Conservation (phyloP, 2,329 filamentous ascomycete species). For the Lasiodiplodia gonubiensis region DNA sequence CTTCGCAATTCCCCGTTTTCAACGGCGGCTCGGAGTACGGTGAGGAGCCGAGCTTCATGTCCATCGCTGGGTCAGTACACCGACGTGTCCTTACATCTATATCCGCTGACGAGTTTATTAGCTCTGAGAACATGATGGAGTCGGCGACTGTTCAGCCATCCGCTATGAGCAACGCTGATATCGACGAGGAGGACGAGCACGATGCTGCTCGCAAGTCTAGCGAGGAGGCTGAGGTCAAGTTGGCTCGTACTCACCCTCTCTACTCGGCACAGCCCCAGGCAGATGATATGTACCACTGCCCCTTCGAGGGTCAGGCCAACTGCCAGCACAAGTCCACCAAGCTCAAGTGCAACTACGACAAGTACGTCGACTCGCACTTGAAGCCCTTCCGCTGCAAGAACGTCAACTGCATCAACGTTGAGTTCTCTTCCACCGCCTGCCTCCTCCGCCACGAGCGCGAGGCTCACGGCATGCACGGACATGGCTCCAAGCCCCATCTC, state of each 20-base stretch:
- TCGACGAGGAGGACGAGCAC: conserved; percentile 34
- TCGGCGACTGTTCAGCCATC: conserved; percentile 13
- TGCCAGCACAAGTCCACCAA: conserved; percentile 94
- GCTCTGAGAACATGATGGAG: conserved; percentile 17
- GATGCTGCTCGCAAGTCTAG: conserved; percentile 30
- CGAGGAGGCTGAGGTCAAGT: conserved; percentile 46
- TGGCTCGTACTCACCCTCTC: conserved; percentile 63
- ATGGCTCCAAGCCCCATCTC: conserved; percentile 89
- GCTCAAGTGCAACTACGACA: conserved; percentile 99
- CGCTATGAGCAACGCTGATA: conserved; percentile 31
- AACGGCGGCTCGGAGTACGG: conserved; percentile 24
- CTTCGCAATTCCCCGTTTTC: conserved; percentile 26
- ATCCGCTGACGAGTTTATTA: background rate
- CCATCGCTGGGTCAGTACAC: conserved; percentile 19
- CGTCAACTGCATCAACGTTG: conserved; percentile 78
- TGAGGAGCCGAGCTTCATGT: conserved; percentile 24
- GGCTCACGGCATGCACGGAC: conserved; percentile 93
- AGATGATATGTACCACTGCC: conserved; percentile 93
- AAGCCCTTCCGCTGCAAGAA: conserved; percentile 97
- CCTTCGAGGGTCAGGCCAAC: conserved; percentile 73
- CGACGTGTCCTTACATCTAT: background rate
- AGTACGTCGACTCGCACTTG: conserved; percentile 95
- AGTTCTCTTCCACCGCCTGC: conserved; percentile 94
- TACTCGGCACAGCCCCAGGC: conserved; percentile 70
- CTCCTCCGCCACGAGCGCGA: conserved; percentile 93